Evolutionary conservation across 306 rosid genomes (phyloP).

Genomic region (Rubus idaeus): DNA sequence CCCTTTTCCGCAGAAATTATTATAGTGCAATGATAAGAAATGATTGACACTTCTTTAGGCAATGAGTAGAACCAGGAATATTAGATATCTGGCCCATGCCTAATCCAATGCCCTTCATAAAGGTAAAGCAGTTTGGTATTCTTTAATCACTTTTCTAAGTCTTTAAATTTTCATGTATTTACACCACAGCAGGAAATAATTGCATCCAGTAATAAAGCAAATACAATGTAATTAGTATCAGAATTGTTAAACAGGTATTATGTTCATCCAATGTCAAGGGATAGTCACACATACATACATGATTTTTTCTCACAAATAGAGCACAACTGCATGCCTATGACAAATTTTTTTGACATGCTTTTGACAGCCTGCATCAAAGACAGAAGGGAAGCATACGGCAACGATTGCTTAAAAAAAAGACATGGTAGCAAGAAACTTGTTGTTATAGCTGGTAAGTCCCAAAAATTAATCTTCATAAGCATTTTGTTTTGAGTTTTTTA

Average conservation of each 20-base stretch:
- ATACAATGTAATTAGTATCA: background rate
- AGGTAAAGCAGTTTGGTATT: background rate
- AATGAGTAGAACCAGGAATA: constrained; percentile 8
- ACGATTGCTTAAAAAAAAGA: constrained; percentile 51
- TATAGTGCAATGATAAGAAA: constrained; percentile 1
- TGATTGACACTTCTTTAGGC: background rate
- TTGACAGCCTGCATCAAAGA: constrained; percentile 72
- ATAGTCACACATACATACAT: background rate
- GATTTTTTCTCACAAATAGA: too few relatives aligned
- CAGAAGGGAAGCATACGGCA: constrained; percentile 62
- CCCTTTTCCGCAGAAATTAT: constrained; percentile 13
- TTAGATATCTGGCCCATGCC: background rate
- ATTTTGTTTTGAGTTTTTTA: background rate
- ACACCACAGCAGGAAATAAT: background rate
- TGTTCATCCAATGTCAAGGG: background rate
- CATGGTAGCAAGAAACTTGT: constrained; percentile 56
- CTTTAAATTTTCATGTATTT: background rate
- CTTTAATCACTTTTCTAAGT: constrained; percentile 1
- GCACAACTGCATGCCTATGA: background rate
- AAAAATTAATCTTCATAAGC: constrained; percentile 6
- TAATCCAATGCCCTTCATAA: background rate
- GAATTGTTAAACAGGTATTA: background rate
- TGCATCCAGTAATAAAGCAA: background rate
- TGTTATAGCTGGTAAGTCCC: constrained; percentile 60
- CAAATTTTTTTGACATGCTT: constrained; percentile 19